These are phyloP conservation scores for Hypoxylon sp. DNA, from an alignment of 2,329 filamentous ascomycete species.

Conservation along the genomic window DNA sequence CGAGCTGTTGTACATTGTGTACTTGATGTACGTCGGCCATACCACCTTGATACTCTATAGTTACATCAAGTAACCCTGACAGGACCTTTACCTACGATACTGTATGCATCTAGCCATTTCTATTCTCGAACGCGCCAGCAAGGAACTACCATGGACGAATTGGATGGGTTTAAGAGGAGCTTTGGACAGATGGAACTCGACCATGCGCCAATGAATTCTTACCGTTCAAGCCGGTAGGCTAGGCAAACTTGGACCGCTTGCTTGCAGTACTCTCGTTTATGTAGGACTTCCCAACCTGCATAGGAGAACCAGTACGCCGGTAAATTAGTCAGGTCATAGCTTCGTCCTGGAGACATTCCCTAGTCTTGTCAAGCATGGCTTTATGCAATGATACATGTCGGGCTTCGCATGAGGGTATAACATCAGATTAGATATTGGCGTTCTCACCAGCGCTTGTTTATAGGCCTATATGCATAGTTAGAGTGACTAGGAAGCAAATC, in stretches of 20 bases:
- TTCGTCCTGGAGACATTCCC: background rate
- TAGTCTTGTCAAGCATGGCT: background rate
- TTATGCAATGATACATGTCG: constrained; percentile 5
- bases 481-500: constrained; percentile 10
- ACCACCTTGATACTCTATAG: constrained; percentile 8
- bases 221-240: constrained; percentile 2
- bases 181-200: constrained; percentile 10
- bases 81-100: constrained; percentile 21
- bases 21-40: constrained; percentile 21
- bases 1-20: constrained; percentile 25
- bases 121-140: constrained; percentile 20
- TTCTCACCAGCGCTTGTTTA: constrained; percentile 6
- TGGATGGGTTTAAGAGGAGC: constrained; percentile 14
- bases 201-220: constrained; percentile 13
- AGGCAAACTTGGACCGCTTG: constrained; percentile 17
- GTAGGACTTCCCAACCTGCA: constrained; percentile 24
- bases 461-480: constrained; percentile 3
- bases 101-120: constrained; percentile 13
- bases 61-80: constrained; percentile 38
- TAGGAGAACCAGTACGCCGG: constrained; percentile 28
- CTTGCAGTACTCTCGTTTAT: constrained; percentile 21
- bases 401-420: constrained; percentile 3
- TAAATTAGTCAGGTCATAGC: constrained; percentile 19
- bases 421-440: constrained; percentile 10
- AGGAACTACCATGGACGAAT: too few relatives aligned